A percentile compares a stretch with the other conserved stretches of the same genome.
Conservation (phyloP, 306 rosid species). For the Albizia julibrissin region DNA sequence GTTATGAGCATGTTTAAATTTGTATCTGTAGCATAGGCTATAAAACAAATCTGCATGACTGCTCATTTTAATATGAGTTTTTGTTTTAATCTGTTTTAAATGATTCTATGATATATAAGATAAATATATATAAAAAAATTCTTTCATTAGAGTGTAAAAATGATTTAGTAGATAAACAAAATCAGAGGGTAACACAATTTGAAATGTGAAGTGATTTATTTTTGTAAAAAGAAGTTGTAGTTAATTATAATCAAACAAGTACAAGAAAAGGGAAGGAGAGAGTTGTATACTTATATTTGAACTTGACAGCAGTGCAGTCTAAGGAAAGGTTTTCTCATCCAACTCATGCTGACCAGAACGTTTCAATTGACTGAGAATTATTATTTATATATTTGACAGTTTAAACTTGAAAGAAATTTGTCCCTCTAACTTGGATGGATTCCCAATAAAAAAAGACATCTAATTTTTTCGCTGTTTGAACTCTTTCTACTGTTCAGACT, state of each 20-base stretch:
- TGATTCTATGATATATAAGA: no score
- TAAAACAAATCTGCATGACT: no score
- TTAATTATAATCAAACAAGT: no score
- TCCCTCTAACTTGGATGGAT: background rate
- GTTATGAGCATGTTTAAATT: no score
- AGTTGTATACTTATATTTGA: background rate
- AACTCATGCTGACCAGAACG: background rate
- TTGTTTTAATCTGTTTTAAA: no score
- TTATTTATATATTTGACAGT: background rate
- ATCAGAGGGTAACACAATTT: no score
- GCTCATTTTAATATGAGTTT: no score
- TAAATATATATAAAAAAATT: no score
- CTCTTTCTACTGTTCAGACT: background rate
- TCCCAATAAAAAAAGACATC: background rate
- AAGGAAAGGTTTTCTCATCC: background rate
- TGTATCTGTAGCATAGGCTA: no score
- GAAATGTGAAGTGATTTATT: no score
- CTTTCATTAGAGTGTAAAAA: no score
- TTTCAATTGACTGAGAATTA: conserved; percentile 7
- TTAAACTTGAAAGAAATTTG: background rate
- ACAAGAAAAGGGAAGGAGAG: background rate
- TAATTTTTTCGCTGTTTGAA: background rate
- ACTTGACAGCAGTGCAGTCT: background rate
- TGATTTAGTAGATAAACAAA: no score
- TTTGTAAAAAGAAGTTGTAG: background rate